Conservation (phyloP, 2,329 filamentous ascomycete species). For the Hyphodiscus sp. region DNA sequence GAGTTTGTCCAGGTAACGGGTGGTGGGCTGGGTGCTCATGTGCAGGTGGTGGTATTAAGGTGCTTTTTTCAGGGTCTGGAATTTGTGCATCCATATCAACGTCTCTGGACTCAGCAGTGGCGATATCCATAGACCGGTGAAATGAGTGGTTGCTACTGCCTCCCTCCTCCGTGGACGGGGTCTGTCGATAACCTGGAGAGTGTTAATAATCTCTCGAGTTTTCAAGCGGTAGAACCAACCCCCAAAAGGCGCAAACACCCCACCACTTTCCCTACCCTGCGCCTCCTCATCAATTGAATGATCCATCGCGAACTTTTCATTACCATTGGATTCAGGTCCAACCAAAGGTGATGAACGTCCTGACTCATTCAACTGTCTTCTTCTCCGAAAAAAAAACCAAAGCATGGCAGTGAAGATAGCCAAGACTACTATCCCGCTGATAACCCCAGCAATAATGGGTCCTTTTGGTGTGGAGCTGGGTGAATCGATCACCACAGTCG, state of each 20-base stretch:
- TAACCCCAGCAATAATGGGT: not conserved
- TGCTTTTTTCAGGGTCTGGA: not conserved
- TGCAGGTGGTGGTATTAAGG: not conserved
- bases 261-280: not conserved
- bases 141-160: not conserved
- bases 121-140: not conserved
- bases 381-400: conserved; percentile 1
- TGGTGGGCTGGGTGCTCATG: conserved; percentile 1
- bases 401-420: not conserved
- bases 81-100: not conserved
- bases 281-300: not conserved
- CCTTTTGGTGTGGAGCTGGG: not conserved
- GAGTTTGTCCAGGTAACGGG: not conserved
- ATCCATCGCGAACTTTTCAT: not conserved
- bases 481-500: not conserved
- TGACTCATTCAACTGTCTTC: not conserved
- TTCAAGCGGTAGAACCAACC: not conserved
- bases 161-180: not conserved
- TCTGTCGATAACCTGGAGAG: not conserved
- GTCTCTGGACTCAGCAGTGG: not conserved
- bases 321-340: not conserved
- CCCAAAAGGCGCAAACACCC: not conserved
- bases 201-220: not conserved
- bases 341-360: not conserved
- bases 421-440: not conserved